These are phyloP conservation scores for Baorangia bicolor DNA, from an alignment of 768 basidiomycete species.

Conservation along the genomic window DNA sequence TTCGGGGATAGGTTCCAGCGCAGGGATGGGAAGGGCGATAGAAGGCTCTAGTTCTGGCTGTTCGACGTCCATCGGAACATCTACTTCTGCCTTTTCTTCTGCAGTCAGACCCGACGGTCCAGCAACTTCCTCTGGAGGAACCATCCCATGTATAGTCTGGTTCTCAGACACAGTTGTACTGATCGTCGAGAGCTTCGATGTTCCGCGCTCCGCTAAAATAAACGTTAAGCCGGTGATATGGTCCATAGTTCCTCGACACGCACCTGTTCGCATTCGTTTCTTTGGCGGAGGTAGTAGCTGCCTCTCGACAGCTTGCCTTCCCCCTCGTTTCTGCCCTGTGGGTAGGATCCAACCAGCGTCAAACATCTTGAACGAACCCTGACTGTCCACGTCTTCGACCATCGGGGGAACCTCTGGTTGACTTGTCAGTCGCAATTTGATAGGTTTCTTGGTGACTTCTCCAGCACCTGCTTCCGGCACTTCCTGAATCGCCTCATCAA, in stretches of 20 bases:
- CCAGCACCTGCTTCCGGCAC: slow-evolving; percentile 4
- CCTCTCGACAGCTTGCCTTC: slow-evolving; percentile 48
- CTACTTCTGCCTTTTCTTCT: slow-evolving; percentile 19
- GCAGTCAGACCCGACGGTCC: slow-evolving; percentile 23
- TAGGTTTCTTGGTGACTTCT: slow-evolving; percentile 30
- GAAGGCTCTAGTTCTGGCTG: slow-evolving; percentile 4
- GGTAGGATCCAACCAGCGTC: slow-evolving; percentile 89
- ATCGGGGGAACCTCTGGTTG: slow-evolving; percentile 49
- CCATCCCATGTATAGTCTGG: slow-evolving; percentile 32
- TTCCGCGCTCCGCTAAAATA: slow-evolving; percentile 31
- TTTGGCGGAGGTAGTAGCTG: slow-evolving; percentile 49
- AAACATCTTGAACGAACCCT: slow-evolving; percentile 76
- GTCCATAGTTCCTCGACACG: slow-evolving; percentile 2
- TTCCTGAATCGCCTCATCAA: slow-evolving; percentile 9
- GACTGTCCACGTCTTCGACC: slow-evolving; percentile 69
- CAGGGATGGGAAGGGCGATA: neutral
- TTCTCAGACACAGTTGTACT: slow-evolving; percentile 50
- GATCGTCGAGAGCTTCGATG: slow-evolving; percentile 46
- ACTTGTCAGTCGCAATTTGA: slow-evolving; percentile 22
- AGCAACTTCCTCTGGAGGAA: slow-evolving; percentile 27
- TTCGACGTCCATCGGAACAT: slow-evolving; percentile 17
- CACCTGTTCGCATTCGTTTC: slow-evolving; percentile 53
- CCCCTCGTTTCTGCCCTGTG: slow-evolving; percentile 64
- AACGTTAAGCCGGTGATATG: neutral
- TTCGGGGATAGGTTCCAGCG: slow-evolving; percentile 1